Evolutionary conservation across 345 rosid genomes (phyloP).

Genomic region (Salix viminalis): DNA sequence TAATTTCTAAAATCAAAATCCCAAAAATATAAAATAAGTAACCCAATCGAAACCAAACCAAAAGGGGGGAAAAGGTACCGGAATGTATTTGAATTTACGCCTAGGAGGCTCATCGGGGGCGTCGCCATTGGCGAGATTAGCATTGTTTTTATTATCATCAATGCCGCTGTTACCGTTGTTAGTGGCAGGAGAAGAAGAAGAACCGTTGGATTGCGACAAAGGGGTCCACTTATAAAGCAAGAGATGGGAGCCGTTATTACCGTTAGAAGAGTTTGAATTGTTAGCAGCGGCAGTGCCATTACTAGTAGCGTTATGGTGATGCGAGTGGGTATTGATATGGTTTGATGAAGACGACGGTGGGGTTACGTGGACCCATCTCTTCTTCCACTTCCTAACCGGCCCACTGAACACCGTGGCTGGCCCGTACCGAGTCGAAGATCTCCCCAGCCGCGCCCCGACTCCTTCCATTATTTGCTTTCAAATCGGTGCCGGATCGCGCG

Average conservation of each 20-base stretch:
- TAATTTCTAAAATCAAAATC: not conserved
- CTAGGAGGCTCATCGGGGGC: conserved; percentile 54
- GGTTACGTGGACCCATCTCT: conserved; percentile 85
- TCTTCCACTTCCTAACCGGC: conserved; percentile 96
- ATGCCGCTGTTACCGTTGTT: conserved; percentile 6
- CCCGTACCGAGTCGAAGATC: conserved; percentile 94
- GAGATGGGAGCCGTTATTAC: conserved; percentile 63
- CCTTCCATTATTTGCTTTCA: conserved; percentile 64
- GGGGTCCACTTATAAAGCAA: conserved; percentile 89
- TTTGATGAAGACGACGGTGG: conserved; percentile 30
- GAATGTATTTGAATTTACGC: conserved; percentile 83
- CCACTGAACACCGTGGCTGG: conserved; percentile 95
- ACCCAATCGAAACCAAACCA: conserved; percentile 4
- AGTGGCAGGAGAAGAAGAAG: conserved; percentile 3
- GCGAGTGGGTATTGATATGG: conserved; percentile 17
- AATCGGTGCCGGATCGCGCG: conserved; percentile 1
- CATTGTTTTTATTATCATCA: conserved; percentile 29
- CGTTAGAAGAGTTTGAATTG: conserved; percentile 35
- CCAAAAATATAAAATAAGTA: not conserved
- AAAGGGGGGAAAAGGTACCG: conserved; percentile 38
- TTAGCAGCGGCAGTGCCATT: conserved; percentile 14
- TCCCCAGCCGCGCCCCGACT: conserved; percentile 92
- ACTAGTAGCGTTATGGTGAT: conserved; percentile 17
- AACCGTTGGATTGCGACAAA: conserved; percentile 38
- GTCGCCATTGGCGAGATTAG: conserved; percentile 30